Base-by-base conservation (phyloP, 371 early-diverging fungal genomes). In the Mortierella sp. region DNA sequence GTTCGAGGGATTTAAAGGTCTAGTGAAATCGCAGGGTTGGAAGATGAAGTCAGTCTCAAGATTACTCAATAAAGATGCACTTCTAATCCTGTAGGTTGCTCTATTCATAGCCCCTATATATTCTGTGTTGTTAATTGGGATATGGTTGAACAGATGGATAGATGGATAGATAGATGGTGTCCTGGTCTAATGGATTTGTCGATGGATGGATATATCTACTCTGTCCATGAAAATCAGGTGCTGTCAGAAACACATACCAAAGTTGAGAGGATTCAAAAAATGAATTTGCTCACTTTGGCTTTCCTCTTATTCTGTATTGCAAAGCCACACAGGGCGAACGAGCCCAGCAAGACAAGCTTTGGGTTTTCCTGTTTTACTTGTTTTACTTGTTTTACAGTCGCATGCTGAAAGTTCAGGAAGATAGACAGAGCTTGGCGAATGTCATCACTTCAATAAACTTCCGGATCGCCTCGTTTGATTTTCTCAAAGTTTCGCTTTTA, bases 1-100 rank as follows among this genome's bases (percentile, higher is more conserved):
- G 85, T 73, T 76, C 85, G 80, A 85, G 87, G 87, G 84, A 82
- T 83, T 86, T 83, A 77, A 74, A 74, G 77, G 75, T 79, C 79
- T 79, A 79, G 41, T n/a, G 55, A 28, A 11, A 69, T 47, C 40
- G 48, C 45, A 21, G 15, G 24, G 36, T 38, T 47, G 15, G 28
- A 6, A 16, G 16, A 65, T 15, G 15, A 48, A 47, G 70, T 69
- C 58, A 65, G 57, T 62, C 43, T 33, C 41, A 28, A 32, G 15
- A 28, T 22, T 41, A n/a, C 50, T 8, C 4, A 50, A 50, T 0
- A 50, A 8, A 50, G n/a, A 16, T 7, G 16, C n/a, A n/a, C n/a
- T 8, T 4, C n/a, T 45, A 4, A 1, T 50, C n/a, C 50, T 43
- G 43, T 43, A 24, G 2, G 4, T 21, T 22, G 21, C 41, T 61